Conservation (phyloP, 2,329 filamentous ascomycete species). For the Penicillium digitatum region DNA sequence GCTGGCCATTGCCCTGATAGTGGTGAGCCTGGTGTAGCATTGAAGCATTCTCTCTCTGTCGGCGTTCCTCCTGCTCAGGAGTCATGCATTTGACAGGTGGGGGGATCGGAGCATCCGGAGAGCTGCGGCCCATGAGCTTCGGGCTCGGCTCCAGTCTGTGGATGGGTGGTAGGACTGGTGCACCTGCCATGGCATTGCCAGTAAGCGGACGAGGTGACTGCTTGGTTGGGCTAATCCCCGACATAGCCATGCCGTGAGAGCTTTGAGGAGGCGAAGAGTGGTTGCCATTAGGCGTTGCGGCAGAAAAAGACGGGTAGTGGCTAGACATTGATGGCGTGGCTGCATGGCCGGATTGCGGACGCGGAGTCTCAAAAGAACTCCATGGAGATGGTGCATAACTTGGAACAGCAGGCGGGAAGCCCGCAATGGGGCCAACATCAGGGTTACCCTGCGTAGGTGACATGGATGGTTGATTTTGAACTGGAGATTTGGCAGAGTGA, state of each 20-base stretch:
- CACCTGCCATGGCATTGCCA: slow-evolving; percentile 32
- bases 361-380: slow-evolving; percentile 33
- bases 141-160: slow-evolving; percentile 43
- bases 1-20: slow-evolving; percentile 24
- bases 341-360: slow-evolving; percentile 28
- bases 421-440: slow-evolving; percentile 46
- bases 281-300: slow-evolving; percentile 30
- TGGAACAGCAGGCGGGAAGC: slow-evolving; percentile 35
- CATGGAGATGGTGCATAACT: slow-evolving; percentile 31
- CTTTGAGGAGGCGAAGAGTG: slow-evolving; percentile 38
- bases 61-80: slow-evolving; percentile 42
- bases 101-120: slow-evolving; percentile 42
- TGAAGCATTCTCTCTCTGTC: slow-evolving; percentile 37
- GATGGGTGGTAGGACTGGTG: slow-evolving; percentile 40
- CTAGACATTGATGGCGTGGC: slow-evolving; percentile 30
- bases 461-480: slow-evolving; percentile 46
- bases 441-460: slow-evolving; percentile 50
- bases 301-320: slow-evolving; percentile 33
- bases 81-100: slow-evolving; percentile 44
- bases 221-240: slow-evolving; percentile 47
- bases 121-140: slow-evolving; percentile 44
- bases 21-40: slow-evolving; percentile 19
- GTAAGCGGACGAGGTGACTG: slow-evolving; percentile 42
- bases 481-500: slow-evolving; percentile 37
- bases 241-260: slow-evolving; percentile 37